Base-by-base conservation (phyloP, 1,139 yeast genomes). In the Scheffersomyces lignicola region DNA sequence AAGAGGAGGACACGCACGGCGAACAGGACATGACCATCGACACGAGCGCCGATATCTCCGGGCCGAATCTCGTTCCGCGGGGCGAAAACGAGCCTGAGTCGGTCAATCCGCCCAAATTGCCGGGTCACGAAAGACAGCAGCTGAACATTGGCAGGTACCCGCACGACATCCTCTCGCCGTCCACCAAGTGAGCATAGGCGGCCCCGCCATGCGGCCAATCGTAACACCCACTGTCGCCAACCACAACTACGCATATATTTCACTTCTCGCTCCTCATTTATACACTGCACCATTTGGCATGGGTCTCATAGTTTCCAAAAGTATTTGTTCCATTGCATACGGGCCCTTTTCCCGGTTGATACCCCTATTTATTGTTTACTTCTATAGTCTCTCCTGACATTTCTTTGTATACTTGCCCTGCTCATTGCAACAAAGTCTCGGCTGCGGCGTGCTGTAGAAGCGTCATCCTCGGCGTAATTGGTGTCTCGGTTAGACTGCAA, bases 101-200 rank as follows among this genome's bases (percentile, higher is more conserved):
- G 32, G 40, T 37, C 6, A 38, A 45, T 31, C 49, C 47, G 3
- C 49, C 47, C 24, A 37, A 29, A 30, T 10, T 35, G 4, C 37
- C 29, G 10, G 35, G 40, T 7, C 47, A 41, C 30, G 34, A 38
- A 18, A 40, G 47, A 12, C 39, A 44, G 24, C 44, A 40, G 28
- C 48, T 42, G 47, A 47, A 45, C 37, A 35, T 47, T 12, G 52
- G 49, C 18, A 41, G 50, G 21, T 48, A 45, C 32, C 54, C 55
- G 8, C 54, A 51, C 36, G 46, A 51, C 33, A 48, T 49, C 9
- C 31, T 49, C 12, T 49, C 55, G 11, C 42, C 47, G 7, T 15
- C n/a, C n/a, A n/a, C n/a, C n/a, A n/a, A n/a, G n/a, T n/a, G n/a
- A n/a, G n/a, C n/a, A n/a, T n/a, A n/a, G n/a, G n/a, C n/a, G n/a